Evolutionary conservation across 495 filamentous ascomycete genomes (phyloP).

Genomic region (Haplographium delicatum): DNA sequence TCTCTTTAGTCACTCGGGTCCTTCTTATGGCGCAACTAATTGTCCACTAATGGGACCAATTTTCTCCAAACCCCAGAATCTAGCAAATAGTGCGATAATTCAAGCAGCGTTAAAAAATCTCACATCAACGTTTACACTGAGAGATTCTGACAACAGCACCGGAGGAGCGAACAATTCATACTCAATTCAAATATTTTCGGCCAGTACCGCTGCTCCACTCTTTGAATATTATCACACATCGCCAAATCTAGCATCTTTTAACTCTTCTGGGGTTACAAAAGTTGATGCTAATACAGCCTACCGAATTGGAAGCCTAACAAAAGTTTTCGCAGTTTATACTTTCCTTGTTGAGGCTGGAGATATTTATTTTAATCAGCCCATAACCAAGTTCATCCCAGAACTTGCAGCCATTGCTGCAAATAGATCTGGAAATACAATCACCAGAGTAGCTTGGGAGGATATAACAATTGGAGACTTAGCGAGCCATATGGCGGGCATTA

Average conservation of each 20-base stretch:
- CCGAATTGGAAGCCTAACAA: conserved; percentile 43
- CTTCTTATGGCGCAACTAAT: not conserved
- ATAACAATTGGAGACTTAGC: conserved; percentile 50
- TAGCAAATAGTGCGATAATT: conserved; percentile 29
- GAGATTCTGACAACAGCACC: not conserved
- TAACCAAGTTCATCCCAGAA: conserved; percentile 53
- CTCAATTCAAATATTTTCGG: conserved; percentile 39
- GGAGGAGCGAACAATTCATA: not conserved
- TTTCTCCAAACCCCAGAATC: conserved; percentile 37
- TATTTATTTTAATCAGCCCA: conserved; percentile 19
- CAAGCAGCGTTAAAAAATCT: conserved; percentile 33
- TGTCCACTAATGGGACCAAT: conserved; percentile 45
- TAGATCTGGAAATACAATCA: not conserved
- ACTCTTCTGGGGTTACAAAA: conserved; percentile 7
- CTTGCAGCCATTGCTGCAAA: conserved; percentile 35
- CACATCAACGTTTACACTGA: conserved; percentile 26
- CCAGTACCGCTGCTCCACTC: conserved; percentile 31
- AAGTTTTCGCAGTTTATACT: conserved; percentile 41
- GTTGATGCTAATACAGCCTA: conserved; percentile 40
- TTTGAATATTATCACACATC: conserved; percentile 47
- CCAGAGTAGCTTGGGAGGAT: conserved; percentile 42
- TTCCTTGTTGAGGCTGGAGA: conserved; percentile 37
- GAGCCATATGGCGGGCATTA: conserved; percentile 47
- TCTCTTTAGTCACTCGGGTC: too few relatives aligned
- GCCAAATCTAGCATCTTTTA: conserved; percentile 21